These are phyloP conservation scores for Carex parvula DNA, from an alignment of 176 grass and related monocot species.

Conservation along the genomic window DNA sequence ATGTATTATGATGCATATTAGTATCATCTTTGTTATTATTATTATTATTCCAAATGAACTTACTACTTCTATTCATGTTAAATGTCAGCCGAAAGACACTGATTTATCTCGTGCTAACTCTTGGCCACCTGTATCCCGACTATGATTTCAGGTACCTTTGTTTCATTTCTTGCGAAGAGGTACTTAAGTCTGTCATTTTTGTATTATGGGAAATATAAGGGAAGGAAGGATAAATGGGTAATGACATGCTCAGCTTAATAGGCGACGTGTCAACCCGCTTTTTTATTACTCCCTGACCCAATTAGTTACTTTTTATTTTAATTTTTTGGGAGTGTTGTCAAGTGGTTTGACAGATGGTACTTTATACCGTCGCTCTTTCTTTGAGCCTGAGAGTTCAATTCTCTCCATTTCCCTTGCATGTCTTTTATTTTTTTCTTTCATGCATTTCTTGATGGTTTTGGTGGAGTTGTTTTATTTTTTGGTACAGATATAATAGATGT, in stretches of 20 bases:
- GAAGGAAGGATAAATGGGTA: conserved; percentile 95
- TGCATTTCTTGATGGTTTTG: neutral
- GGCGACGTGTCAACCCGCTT: conserved; percentile 48
- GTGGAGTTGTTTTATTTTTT: neutral
- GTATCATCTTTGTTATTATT: neutral
- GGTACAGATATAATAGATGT: conserved; percentile 36
- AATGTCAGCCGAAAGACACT: conserved; percentile 72
- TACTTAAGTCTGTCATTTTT: neutral
- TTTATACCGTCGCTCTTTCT: conserved; percentile 83
- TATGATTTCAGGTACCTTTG: conserved; percentile 98
- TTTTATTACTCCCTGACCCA: conserved; percentile 54
- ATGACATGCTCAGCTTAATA: conserved; percentile 86
- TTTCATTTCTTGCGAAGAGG: conserved; percentile 21
- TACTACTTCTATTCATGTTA: conserved; percentile 11
- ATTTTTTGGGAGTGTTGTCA: conserved; percentile 93
- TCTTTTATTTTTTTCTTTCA: conserved; percentile 2
- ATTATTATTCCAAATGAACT: neutral
- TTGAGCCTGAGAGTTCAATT: conserved; percentile 99
- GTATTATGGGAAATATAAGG: conserved; percentile 11
- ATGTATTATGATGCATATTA: conserved; percentile 5
- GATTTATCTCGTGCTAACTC: conserved; percentile 91
- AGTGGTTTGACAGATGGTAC: conserved; percentile 90
- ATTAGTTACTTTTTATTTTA: neutral
- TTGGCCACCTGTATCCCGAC: conserved; percentile 92
- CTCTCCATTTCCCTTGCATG: conserved; percentile 94